phyloP scores from a whole-genome alignment of 768 basidiomycete genomes.

The Boletus reticulatus region DNA sequence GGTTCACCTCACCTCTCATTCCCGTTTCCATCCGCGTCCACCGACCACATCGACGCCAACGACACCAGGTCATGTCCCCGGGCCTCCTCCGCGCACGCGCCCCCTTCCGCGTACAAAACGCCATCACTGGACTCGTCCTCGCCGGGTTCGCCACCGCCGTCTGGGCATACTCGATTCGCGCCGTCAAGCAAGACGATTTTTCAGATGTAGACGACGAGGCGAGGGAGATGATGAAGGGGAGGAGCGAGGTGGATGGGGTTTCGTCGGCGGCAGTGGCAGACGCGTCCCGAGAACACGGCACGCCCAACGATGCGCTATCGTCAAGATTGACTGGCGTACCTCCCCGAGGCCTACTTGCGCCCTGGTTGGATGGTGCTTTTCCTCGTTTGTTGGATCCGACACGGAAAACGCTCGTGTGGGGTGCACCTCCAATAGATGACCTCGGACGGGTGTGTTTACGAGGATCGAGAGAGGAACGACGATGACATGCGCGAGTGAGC shows the following conservation, averaged over 20 bases:
- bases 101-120: constrained; percentile 79
- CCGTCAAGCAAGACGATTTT: constrained; percentile 93
- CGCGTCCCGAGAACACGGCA: neutral
- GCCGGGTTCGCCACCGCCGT: constrained; percentile 76
- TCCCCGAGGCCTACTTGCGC: constrained; percentile 45
- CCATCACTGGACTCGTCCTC: constrained; percentile 70
- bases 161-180: constrained; percentile 91
- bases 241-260: neutral
- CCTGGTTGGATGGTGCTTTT: constrained; percentile 41
- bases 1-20: too few relatives aligned
- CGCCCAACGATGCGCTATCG: too few relatives aligned
- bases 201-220: constrained; percentile 84
- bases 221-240: constrained; percentile 44
- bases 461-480: neutral
- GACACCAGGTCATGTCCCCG: constrained; percentile 66
- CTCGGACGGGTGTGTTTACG: constrained; percentile 42
- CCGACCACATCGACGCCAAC: neutral
- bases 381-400: constrained; percentile 58
- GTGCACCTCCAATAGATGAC: constrained; percentile 67
- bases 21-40: too few relatives aligned
- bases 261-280: neutral
- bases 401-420: constrained; percentile 66
- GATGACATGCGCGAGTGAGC: neutral
- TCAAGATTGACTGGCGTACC: neutral
- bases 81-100: constrained; percentile 85